These are phyloP conservation scores for Penicillium sp. DNA, from an alignment of 2,329 filamentous ascomycete genomes.

Conservation along the genomic window DNA sequence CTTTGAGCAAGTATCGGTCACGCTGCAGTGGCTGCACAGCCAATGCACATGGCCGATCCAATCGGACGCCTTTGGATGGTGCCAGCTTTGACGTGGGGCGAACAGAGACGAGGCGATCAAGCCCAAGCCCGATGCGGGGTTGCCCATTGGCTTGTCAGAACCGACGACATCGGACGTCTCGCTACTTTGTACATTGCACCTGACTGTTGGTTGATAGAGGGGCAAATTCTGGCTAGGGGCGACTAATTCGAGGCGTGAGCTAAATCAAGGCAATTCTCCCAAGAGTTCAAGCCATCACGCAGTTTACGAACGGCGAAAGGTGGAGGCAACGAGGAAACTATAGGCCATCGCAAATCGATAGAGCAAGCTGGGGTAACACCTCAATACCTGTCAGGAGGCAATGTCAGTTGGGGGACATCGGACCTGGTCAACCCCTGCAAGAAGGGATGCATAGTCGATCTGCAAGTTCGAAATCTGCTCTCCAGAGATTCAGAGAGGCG, in stretches of 20 bases:
- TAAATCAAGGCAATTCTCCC: not conserved
- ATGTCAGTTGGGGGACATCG: not conserved
- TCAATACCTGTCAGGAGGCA: not conserved
- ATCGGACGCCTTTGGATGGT: not conserved
- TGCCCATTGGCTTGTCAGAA: not conserved
- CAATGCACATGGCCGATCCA: not conserved
- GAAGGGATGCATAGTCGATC: not conserved
- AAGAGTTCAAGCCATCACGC: not conserved
- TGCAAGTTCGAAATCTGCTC: not conserved
- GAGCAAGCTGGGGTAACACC: not conserved
- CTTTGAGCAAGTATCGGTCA: not conserved
- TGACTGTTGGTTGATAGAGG: not conserved
- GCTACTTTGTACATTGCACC: not conserved
- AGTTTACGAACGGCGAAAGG: not conserved
- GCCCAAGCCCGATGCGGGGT: not conserved
- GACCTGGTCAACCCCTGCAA: not conserved
- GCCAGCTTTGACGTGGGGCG: not conserved
- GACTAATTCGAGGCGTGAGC: not conserved
- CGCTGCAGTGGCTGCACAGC: not conserved
- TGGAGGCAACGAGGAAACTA: not conserved
- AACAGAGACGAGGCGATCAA: not conserved
- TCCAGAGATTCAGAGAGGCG: not conserved
- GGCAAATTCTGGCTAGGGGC: not conserved
- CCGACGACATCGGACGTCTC: not conserved
- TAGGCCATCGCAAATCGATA: not conserved